Percentiles rank a stretch among this genome's conserved stretches.
These are phyloP conservation scores for Cercophora samala DNA, from an alignment of 495 filamentous ascomycete genomes.

Conservation along the genomic window DNA sequence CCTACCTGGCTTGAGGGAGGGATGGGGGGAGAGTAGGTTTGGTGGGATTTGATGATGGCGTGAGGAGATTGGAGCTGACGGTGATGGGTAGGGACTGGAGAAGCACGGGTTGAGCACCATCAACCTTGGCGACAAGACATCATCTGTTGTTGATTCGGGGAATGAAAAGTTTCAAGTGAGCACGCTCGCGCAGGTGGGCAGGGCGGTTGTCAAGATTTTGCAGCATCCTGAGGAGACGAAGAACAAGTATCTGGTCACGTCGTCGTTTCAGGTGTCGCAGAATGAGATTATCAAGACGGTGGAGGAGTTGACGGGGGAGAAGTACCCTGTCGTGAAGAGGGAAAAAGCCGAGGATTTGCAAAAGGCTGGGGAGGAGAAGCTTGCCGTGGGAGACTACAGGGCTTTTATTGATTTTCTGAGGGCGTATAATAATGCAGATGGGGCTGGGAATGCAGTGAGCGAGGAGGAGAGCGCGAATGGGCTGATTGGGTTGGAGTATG, in stretches of 20 bases:
- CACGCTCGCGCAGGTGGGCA: constrained; percentile 46
- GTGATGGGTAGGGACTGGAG: constrained; percentile 38
- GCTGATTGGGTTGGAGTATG: constrained; percentile 23
- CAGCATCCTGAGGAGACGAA: constrained; percentile 51
- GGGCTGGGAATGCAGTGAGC: constrained; percentile 41
- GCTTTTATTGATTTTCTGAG: constrained; percentile 44
- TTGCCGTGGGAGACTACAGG: constrained; percentile 39
- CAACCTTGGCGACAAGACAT: constrained; percentile 43
- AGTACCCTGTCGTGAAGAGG: constrained; percentile 36
- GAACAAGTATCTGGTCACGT: constrained; percentile 50
- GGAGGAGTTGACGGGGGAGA: constrained; percentile 47
- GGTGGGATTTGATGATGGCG: too few relatives aligned
- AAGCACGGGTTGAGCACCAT: constrained; percentile 34
- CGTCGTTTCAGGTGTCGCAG: constrained; percentile 52
- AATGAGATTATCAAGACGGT: constrained; percentile 51
- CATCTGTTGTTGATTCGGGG: constrained; percentile 53
- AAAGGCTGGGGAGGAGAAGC: constrained; percentile 44
- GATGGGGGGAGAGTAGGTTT: too few relatives aligned
- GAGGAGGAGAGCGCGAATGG: constrained; percentile 31
- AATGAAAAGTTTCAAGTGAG: constrained; percentile 48
- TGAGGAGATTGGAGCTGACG: too few relatives aligned
- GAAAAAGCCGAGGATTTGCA: constrained; percentile 42
- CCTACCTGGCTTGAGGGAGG: too few relatives aligned
- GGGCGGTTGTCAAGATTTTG: constrained; percentile 48
- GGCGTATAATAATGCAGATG: constrained; percentile 41